phyloP scores from a whole-genome alignment of 257 asterid genomes.

The Nicotiana paniculata region DNA sequence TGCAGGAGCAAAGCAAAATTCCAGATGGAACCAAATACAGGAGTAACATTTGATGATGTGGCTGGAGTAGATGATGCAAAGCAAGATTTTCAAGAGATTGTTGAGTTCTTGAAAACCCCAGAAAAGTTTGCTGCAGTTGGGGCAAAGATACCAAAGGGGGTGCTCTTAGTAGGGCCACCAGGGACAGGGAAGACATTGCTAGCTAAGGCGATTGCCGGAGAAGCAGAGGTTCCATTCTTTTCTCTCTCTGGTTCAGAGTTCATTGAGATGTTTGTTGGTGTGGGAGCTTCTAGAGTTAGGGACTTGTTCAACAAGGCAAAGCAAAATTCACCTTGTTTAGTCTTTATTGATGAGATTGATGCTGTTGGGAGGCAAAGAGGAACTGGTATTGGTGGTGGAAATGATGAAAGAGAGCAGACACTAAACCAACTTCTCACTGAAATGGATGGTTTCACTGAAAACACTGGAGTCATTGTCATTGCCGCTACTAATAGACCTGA shows the following conservation, averaged over 20 bases:
- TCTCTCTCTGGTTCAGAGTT: constrained; percentile 67
- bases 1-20: constrained; percentile 64
- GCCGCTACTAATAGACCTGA: constrained; percentile 72
- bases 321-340: constrained; percentile 45
- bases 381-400: constrained; percentile 76
- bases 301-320: constrained; percentile 60
- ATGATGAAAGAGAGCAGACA: constrained; percentile 73
- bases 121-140: constrained; percentile 62
- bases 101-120: constrained; percentile 53
- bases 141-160: constrained; percentile 55
- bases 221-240: constrained; percentile 66
- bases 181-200: constrained; percentile 71
- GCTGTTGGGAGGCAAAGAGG: constrained; percentile 75
- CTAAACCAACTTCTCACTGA: constrained; percentile 63
- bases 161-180: constrained; percentile 57
- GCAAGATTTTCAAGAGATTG: constrained; percentile 53
- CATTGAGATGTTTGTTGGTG: constrained; percentile 74
- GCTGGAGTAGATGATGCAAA: constrained; percentile 78
- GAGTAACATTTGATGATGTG: constrained; percentile 65
- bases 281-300: constrained; percentile 71
- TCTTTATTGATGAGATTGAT: constrained; percentile 67
- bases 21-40: constrained; percentile 68
- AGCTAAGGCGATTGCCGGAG: constrained; percentile 71
- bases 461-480: constrained; percentile 53
- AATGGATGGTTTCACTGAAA: constrained; percentile 60